phyloP scores from a whole-genome alignment of 2,329 filamentous ascomycete species.

The Cryphonectria nitschkei region DNA sequence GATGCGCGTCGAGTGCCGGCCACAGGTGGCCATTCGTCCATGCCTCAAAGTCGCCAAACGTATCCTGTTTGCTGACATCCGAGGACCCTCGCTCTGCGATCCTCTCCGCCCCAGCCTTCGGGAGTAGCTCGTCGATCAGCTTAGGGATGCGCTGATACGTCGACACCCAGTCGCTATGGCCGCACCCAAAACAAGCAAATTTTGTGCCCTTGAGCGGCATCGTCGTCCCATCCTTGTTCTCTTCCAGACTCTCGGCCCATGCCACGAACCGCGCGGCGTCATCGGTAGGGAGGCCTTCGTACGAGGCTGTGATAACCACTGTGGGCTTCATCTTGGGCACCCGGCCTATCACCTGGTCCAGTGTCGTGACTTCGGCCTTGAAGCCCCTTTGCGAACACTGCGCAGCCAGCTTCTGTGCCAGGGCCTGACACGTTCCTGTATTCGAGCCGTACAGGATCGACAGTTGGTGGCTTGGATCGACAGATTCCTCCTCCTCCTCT shows the following conservation, averaged over 20 bases:
- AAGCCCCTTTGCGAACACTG: slow-evolving; percentile 66
- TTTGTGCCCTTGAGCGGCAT: slow-evolving; percentile 53
- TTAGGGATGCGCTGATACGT: slow-evolving; percentile 73
- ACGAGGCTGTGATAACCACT: slow-evolving; percentile 70
- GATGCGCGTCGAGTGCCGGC: slow-evolving; percentile 47
- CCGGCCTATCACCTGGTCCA: slow-evolving; percentile 65
- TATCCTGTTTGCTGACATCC: slow-evolving; percentile 65
- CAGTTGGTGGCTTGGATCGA: slow-evolving; percentile 39
- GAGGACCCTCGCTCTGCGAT: slow-evolving; percentile 39
- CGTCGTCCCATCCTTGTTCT: slow-evolving; percentile 47
- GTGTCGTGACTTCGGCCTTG: slow-evolving; percentile 51
- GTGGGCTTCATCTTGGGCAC: slow-evolving; percentile 65
- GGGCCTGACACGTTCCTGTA: slow-evolving; percentile 72
- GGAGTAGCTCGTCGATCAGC: slow-evolving; percentile 59
- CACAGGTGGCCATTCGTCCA: slow-evolving; percentile 65
- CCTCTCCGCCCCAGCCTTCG: slow-evolving; percentile 49
- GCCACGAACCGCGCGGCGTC: slow-evolving; percentile 71
- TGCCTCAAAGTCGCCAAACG: slow-evolving; percentile 68
- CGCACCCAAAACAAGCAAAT: slow-evolving; percentile 74
- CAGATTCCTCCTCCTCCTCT: background rate
- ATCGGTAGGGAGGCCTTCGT: slow-evolving; percentile 75
- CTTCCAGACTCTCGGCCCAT: slow-evolving; percentile 63
- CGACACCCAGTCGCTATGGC: slow-evolving; percentile 54
- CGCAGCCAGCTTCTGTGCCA: slow-evolving; percentile 65
- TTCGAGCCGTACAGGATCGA: slow-evolving; percentile 77